Evolutionary conservation across 2,329 filamentous ascomycete genomes (phyloP).

Genomic region (Epichloe festucae): DNA sequence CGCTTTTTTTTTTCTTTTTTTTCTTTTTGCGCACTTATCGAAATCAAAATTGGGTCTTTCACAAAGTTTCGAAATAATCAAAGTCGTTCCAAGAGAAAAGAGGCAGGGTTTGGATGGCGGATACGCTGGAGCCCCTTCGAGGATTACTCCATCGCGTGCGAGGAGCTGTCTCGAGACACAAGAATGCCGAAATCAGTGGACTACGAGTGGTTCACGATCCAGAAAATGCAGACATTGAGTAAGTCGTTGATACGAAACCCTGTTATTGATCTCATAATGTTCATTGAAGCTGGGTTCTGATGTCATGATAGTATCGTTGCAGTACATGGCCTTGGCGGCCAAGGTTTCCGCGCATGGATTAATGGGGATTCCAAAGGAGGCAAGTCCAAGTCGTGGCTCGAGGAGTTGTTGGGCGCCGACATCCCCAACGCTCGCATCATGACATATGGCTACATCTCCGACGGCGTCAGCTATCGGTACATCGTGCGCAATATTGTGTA

Average conservation of each 20-base stretch:
- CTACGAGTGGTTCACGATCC: slow-evolving; percentile 12
- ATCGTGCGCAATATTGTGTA: slow-evolving; percentile 13
- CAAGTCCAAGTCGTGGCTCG: slow-evolving; percentile 13
- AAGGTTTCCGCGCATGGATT: slow-evolving; percentile 15
- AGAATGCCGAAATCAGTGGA: slow-evolving; percentile 8
- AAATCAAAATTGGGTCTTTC: too few species aligned
- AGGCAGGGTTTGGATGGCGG: slow-evolving; percentile 8
- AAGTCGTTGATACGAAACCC: background rate
- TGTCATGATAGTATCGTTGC: slow-evolving; percentile 14
- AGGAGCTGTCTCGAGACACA: slow-evolving; percentile 10
- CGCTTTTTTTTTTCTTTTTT: too few species aligned
- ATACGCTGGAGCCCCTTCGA: slow-evolving; percentile 11
- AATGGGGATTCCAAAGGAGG: slow-evolving; percentile 9
- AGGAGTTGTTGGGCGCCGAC: slow-evolving; percentile 13
- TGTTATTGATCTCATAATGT: background rate
- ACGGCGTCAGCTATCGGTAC: slow-evolving; percentile 12
- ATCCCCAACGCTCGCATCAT: slow-evolving; percentile 16
- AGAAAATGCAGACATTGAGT: slow-evolving; percentile 14
- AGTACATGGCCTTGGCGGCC: slow-evolving; percentile 14
- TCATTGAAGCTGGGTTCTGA: background rate
- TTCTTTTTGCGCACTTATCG: too few species aligned
- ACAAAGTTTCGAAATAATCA: too few species aligned
- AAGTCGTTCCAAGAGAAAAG: background rate
- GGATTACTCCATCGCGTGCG: slow-evolving; percentile 13
- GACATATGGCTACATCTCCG: slow-evolving; percentile 13